Conservation (phyloP, 805 yeast species). For the Metschnikowia continentalis region DNA sequence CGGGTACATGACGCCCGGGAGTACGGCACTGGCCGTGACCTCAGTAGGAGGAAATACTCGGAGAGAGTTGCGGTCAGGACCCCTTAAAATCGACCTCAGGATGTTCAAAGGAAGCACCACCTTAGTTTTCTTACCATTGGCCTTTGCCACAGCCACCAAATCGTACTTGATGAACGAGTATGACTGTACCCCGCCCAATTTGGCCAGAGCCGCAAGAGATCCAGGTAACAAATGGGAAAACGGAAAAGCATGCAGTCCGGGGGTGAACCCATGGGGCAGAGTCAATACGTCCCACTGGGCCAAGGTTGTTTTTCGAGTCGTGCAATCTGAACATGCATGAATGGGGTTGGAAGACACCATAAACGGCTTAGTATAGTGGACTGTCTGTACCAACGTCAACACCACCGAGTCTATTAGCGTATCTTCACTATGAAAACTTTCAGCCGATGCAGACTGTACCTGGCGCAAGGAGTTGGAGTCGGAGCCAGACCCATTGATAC, state of each 20-base stretch:
- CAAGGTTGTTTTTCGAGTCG: slow-evolving; percentile 50
- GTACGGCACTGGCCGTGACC: slow-evolving; percentile 76
- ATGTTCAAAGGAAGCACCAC: slow-evolving; percentile 65
- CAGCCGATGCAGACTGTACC: slow-evolving; percentile 2
- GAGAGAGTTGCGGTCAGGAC: slow-evolving; percentile 80
- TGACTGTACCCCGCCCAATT: slow-evolving; percentile 52
- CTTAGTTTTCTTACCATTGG: slow-evolving; percentile 21
- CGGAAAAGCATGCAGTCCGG: slow-evolving; percentile 82
- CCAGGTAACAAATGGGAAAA: slow-evolving; percentile 90
- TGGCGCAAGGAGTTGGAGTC: not conserved
- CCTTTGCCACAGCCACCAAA: slow-evolving; percentile 56
- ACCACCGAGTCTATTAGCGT: slow-evolving; percentile 48
- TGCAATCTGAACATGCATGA: slow-evolving; percentile 57
- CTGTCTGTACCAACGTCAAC: slow-evolving; percentile 67
- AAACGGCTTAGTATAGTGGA: slow-evolving; percentile 65
- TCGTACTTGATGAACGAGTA: slow-evolving; percentile 63
- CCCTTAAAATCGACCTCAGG: slow-evolving; percentile 71
- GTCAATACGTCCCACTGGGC: slow-evolving; percentile 87
- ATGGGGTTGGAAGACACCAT: slow-evolving; percentile 47
- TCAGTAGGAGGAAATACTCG: slow-evolving; percentile 96
- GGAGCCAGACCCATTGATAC: not conserved
- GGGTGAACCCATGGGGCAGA: slow-evolving; percentile 51
- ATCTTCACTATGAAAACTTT: not conserved
- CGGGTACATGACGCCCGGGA: slow-evolving; percentile 89
- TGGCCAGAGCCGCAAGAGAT: slow-evolving; percentile 71